These are phyloP conservation scores for Capsaspora owczarzaki DNA, from an alignment of 78 protist species.

Conservation along the genomic window DNA sequence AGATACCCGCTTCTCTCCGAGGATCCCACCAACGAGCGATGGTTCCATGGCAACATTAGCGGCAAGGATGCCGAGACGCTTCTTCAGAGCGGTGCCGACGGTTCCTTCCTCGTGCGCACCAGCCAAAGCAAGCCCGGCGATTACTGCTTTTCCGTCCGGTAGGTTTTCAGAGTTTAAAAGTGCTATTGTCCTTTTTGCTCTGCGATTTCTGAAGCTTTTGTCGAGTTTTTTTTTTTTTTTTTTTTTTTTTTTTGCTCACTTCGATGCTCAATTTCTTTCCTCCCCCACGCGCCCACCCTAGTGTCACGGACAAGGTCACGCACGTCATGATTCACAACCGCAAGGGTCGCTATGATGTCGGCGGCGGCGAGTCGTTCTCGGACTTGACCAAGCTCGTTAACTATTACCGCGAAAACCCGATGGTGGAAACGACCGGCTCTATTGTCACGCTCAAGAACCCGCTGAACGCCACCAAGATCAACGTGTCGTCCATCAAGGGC, in stretches of 20 bases:
- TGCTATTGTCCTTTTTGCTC: too few relatives aligned
- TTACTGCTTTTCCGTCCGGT: not conserved
- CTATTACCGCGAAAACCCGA: not conserved
- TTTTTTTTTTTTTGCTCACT: not conserved
- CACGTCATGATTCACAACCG: not conserved
- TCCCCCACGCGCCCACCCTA: not conserved
- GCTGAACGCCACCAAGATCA: not conserved
- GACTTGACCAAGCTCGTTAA: not conserved
- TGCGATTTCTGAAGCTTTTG: too few relatives aligned
- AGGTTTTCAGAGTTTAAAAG: too few relatives aligned
- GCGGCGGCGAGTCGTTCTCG: not conserved
- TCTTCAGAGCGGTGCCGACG: not conserved
- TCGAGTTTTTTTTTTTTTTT: not conserved
- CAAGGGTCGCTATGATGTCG: not conserved
- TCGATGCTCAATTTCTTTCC: too few relatives aligned
- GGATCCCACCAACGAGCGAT: constrained; percentile 10
- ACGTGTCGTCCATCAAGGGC: not conserved
- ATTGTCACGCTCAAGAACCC: not conserved
- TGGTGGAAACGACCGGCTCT: not conserved
- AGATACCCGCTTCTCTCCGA: constrained; percentile 1
- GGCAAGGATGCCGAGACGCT: not conserved
- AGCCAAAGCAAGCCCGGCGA: not conserved
- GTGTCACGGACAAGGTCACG: not conserved
- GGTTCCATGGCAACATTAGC: not conserved
- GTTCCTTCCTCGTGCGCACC: constrained; percentile 9